Percentiles rank a stretch among this genome's conserved stretches.
Evolutionary conservation across 2,329 filamentous ascomycete genomes (phyloP).

Genomic region (Arachnopeziza araneosa): DNA sequence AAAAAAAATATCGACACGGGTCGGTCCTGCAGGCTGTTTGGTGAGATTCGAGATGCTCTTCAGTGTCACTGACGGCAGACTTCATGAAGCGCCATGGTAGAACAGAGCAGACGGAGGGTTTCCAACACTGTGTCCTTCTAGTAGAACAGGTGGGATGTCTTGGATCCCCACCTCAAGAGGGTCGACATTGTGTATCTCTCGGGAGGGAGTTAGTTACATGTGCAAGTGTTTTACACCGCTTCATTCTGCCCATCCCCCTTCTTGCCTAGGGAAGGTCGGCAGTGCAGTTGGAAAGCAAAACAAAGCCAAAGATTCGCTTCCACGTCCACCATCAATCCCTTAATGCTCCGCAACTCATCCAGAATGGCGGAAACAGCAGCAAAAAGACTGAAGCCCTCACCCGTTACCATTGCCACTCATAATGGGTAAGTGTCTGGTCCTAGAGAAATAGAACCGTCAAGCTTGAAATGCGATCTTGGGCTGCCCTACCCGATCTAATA

Average conservation of each 20-base stretch:
- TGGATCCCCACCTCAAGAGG: too few relatives aligned
- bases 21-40: not conserved
- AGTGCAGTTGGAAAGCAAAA: not conserved
- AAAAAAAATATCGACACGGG: not conserved
- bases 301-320: not conserved
- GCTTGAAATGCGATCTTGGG: too few relatives aligned
- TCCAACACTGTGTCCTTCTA: too few relatives aligned
- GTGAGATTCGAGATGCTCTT: not conserved
- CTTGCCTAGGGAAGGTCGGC: not conserved
- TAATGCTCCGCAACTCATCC: conserved; percentile 41
- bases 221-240: not conserved
- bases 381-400: conserved; percentile 78
- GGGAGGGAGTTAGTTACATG: not conserved
- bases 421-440: conserved; percentile 56
- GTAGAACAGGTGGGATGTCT: too few relatives aligned
- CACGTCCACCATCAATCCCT: not conserved
- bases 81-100: too few relatives aligned
- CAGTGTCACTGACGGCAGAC: not conserved
- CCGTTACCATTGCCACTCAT: conserved; percentile 69
- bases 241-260: not conserved
- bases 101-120: too few relatives aligned
- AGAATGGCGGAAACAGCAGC: conserved; percentile 65
- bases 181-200: too few relatives aligned
- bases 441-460: not conserved
- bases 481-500: not conserved